phyloP scores from a whole-genome alignment of 1,284 basidiomycete genomes.

The Ustilago xerochloae region DNA sequence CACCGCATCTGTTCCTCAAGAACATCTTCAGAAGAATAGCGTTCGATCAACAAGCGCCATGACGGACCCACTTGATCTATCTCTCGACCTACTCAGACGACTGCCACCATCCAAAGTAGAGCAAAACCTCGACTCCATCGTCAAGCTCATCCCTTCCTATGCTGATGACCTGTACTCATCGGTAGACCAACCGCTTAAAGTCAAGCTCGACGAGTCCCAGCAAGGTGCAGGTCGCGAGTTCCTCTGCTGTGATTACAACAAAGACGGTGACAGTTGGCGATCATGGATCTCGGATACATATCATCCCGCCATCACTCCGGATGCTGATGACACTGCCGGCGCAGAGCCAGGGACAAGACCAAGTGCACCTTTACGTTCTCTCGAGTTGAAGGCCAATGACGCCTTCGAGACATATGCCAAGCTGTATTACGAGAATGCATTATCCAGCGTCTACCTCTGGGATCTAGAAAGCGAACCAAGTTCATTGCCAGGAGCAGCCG shows the following conservation, averaged over 20 bases:
- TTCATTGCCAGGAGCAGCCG: slow-evolving; percentile 27
- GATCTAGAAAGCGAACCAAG: slow-evolving; percentile 82
- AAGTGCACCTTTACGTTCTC: slow-evolving; percentile 82
- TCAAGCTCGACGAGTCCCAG: slow-evolving; percentile 80
- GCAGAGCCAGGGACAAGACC: slow-evolving; percentile 76
- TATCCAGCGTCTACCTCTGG: slow-evolving; percentile 98
- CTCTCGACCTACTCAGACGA: slow-evolving; percentile 91
- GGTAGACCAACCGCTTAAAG: slow-evolving; percentile 91
- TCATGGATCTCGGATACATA: slow-evolving; percentile 98
- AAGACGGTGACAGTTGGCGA: slow-evolving; percentile 93
- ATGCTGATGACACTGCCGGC: slow-evolving; percentile 31
- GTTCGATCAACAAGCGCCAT: too few species aligned
- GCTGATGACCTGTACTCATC: slow-evolving; percentile 94
- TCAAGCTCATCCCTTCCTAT: slow-evolving; percentile 80
- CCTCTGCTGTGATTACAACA: slow-evolving; percentile 96
- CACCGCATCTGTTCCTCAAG: background rate
- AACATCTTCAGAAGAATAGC: too few species aligned
- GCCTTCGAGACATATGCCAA: slow-evolving; percentile 98
- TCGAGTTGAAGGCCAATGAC: slow-evolving; percentile 92
- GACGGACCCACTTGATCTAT: slow-evolving; percentile 61
- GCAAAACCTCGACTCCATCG: slow-evolving; percentile 84
- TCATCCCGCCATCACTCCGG: slow-evolving; percentile 75
- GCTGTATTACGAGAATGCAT: slow-evolving; percentile 97
- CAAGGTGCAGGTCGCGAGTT: slow-evolving; percentile 79
- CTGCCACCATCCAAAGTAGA: slow-evolving; percentile 91